Evolutionary conservation across 148 eudicot genomes (phyloP).

Genomic region (Chenopodium formosanum): DNA sequence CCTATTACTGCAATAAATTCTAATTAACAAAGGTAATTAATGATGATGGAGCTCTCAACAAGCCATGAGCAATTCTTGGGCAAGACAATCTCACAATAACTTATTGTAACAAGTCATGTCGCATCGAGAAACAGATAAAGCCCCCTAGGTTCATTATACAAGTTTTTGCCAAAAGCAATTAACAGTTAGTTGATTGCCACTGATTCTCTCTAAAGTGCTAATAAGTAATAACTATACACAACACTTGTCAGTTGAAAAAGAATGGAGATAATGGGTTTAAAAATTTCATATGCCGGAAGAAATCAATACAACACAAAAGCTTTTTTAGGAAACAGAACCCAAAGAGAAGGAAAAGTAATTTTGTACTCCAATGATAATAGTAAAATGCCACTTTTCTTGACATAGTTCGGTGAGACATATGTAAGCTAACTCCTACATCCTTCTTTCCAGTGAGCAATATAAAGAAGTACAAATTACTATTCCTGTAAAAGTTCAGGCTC

Average conservation of each 20-base stretch:
- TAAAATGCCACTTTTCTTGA: neutral
- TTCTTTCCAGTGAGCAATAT: neutral
- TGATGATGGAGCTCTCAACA: neutral
- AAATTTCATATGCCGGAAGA: neutral
- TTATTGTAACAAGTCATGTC: neutral
- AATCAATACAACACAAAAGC: neutral
- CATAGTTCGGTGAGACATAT: neutral
- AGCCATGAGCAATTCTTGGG: neutral
- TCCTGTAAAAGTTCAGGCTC: neutral
- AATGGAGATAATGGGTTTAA: neutral
- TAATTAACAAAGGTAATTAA: neutral
- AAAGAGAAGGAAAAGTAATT: neutral
- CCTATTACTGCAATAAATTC: neutral
- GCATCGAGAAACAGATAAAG: too few relatives aligned
- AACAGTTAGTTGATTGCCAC: neutral
- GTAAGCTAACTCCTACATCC: neutral
- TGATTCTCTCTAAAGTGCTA: neutral
- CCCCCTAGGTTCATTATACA: neutral
- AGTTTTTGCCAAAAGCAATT: neutral
- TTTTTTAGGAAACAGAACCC: neutral
- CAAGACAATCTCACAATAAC: neutral
- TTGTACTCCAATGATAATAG: neutral
- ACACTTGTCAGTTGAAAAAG: neutral
- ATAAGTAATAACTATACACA: neutral
- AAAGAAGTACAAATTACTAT: too few relatives aligned